These are phyloP conservation scores for Geranomyces michiganensis DNA, from an alignment of 192 early-diverging fungal species.

Conservation along the genomic window DNA sequence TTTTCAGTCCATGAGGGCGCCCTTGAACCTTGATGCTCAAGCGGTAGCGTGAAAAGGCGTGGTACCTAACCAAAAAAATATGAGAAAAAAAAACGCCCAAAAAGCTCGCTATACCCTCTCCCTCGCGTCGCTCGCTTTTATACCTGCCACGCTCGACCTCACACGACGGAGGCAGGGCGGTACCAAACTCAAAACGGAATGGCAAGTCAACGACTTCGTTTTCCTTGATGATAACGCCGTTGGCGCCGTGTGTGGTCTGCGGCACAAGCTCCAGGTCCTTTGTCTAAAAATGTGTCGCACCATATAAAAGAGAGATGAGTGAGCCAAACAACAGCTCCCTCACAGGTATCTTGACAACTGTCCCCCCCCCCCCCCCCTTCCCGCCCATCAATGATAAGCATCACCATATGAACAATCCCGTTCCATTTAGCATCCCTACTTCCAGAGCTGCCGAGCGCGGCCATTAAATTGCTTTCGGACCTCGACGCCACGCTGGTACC, in stretches of 20 bases:
- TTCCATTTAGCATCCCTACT: slow-evolving; percentile 27
- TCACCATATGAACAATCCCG: slow-evolving; percentile 33
- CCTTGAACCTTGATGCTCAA: slow-evolving; percentile 21
- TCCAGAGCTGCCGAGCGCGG: slow-evolving; percentile 16
- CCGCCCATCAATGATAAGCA: too few relatives aligned
- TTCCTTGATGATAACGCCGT: slow-evolving; percentile 24
- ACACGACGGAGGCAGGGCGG: slow-evolving; percentile 21
- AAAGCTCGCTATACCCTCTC: too few relatives aligned
- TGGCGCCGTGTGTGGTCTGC: slow-evolving; percentile 24
- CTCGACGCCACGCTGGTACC: slow-evolving; percentile 16
- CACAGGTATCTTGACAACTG: too few relatives aligned
- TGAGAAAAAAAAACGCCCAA: neutral
- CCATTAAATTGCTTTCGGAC: slow-evolving; percentile 26
- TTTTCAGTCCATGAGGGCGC: slow-evolving; percentile 24
- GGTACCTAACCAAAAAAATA: slow-evolving; percentile 21
- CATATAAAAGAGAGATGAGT: too few relatives aligned
- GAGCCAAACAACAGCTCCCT: too few relatives aligned
- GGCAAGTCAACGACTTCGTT: slow-evolving; percentile 28
- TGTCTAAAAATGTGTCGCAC: slow-evolving; percentile 4
- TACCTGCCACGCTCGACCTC: slow-evolving; percentile 29
- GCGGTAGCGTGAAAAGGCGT: slow-evolving; percentile 30
- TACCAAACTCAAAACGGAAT: slow-evolving; percentile 31
- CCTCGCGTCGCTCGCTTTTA: too few relatives aligned
- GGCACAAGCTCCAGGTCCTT: slow-evolving; percentile 29
- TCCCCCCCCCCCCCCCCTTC: too few relatives aligned